A percentile compares a stretch with the other conserved stretches of the same genome.
These are phyloP conservation scores for Delonix regia DNA, from an alignment of 306 rosid species.

Conservation along the genomic window DNA sequence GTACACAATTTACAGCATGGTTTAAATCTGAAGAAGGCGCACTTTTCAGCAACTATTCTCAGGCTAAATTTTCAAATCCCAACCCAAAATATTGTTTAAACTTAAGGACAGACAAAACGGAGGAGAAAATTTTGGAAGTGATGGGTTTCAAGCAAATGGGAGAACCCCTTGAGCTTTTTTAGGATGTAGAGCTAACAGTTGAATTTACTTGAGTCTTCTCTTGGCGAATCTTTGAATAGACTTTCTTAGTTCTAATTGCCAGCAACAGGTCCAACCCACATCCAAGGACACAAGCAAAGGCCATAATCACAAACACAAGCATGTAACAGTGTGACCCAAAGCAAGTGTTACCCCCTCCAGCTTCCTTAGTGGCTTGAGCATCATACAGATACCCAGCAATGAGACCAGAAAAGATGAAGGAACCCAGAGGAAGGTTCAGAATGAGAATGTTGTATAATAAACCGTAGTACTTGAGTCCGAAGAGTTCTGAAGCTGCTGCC, in stretches of 20 bases:
- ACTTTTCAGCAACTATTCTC: not conserved
- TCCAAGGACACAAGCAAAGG: conserved; percentile 37
- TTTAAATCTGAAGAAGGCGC: not conserved
- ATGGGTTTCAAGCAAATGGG: not conserved
- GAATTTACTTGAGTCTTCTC: conserved; percentile 22
- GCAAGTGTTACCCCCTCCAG: conserved; percentile 45
- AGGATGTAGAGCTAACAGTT: not conserved
- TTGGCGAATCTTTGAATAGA: conserved; percentile 38
- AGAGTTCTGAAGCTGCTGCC: conserved; percentile 45
- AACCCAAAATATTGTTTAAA: not conserved
- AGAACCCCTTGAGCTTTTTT: not conserved
- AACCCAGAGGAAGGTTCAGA: conserved; percentile 47
- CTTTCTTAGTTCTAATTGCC: conserved; percentile 38
- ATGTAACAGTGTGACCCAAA: conserved; percentile 42
- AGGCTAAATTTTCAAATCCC: not conserved
- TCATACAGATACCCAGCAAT: conserved; percentile 47
- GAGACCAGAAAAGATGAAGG: conserved; percentile 47
- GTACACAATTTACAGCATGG: not conserved
- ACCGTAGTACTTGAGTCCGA: conserved; percentile 49
- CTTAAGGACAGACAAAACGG: not conserved
- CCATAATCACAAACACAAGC: conserved; percentile 38
- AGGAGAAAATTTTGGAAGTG: not conserved
- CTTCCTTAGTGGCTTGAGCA: conserved; percentile 37
- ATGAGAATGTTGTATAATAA: conserved; percentile 44
- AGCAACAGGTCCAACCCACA: conserved; percentile 38